Evolutionary conservation across 2,329 filamentous ascomycete species (phyloP), one percentile per base, ranked within the genome.

Genomic region (Amauroascus niger): DNA sequence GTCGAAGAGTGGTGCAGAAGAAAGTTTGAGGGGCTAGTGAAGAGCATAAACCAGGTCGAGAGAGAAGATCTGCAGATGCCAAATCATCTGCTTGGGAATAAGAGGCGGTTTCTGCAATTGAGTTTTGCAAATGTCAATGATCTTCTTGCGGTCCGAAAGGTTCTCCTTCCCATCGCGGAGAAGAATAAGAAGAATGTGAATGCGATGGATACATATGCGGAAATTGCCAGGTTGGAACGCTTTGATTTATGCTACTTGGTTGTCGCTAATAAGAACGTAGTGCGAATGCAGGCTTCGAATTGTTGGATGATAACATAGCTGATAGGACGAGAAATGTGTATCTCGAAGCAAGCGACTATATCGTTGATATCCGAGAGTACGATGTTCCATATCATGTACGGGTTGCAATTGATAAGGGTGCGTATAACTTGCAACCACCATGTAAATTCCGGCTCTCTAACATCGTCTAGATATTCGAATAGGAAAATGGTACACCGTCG

Each of bases 301-400:
- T 97, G 66, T 97, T 95, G 81, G 91, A 97, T 69, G 82, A 87
- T 68, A 87, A 91, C 79, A 81, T 85, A 72, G 80, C 89, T 69
- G 86, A 93, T 70, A 81, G 79, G 83, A 83, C 84, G 79, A 76
- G 78, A 74, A 89, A 84, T 75, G 80, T 79, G 69, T 84, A 88
- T 74, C 77, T 84, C 62, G 90, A 97, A 71, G 89, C 91, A 55
- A 95, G 89, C 78, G 91, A 97, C 78, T 96, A 85, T 71, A 89
- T 98, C 78, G 81, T 96, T 74, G 94, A 98, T 79, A 95, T 98
- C 69, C 84, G 93, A 78, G 93, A 98, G 76, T 98, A 95, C 71
- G 93, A 98, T 72, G 94, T 98, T 64, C 94, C 93, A 60, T 98
- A 98, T 76, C 93, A 98, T 76, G 93, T 98, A 67, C 83, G 93